A percentile compares a stretch with the other conserved stretches of the same genome.
Evolutionary conservation across 2,329 filamentous ascomycete genomes (phyloP).

Genomic region (Neospermospora avenae): DNA sequence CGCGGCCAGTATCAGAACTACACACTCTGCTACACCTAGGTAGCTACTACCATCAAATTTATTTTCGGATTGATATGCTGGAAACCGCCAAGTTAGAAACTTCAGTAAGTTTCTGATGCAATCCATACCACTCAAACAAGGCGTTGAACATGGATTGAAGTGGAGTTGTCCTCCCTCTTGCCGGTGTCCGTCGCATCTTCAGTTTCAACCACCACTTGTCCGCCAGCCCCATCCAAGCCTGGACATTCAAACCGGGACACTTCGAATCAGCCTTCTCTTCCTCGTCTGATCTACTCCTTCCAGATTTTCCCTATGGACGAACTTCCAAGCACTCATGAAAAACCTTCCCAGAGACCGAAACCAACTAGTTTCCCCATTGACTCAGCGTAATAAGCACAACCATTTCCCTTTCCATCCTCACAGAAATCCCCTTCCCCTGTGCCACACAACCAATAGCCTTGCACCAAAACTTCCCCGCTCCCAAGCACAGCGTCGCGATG

Average conservation of each 20-base stretch:
- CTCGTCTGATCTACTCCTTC: not conserved
- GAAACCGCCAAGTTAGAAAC: slow-evolving; percentile 17
- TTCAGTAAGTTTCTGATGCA: slow-evolving; percentile 13
- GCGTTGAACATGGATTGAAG: slow-evolving; percentile 4
- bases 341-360: not conserved
- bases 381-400: slow-evolving; percentile 14
- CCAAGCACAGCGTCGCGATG: slow-evolving; percentile 10
- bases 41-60: no score
- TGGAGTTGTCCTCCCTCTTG: not conserved
- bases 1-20: slow-evolving; percentile 18
- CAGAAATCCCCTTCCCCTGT: slow-evolving; percentile 21
- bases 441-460: slow-evolving; percentile 27
- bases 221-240: slow-evolving; percentile 23
- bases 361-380: not conserved
- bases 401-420: slow-evolving; percentile 10
- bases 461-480: slow-evolving; percentile 24
- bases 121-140: slow-evolving; percentile 1
- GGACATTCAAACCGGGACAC: slow-evolving; percentile 6
- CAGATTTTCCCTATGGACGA: not conserved
- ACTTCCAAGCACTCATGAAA: no score
- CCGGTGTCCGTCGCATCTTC: slow-evolving; percentile 23
- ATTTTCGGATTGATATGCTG: no score
- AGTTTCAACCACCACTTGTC: slow-evolving; percentile 27
- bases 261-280: slow-evolving; percentile 18
- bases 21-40: slow-evolving; percentile 3